phyloP scores from a whole-genome alignment of 257 asterid species.

The Echites panduratus region DNA sequence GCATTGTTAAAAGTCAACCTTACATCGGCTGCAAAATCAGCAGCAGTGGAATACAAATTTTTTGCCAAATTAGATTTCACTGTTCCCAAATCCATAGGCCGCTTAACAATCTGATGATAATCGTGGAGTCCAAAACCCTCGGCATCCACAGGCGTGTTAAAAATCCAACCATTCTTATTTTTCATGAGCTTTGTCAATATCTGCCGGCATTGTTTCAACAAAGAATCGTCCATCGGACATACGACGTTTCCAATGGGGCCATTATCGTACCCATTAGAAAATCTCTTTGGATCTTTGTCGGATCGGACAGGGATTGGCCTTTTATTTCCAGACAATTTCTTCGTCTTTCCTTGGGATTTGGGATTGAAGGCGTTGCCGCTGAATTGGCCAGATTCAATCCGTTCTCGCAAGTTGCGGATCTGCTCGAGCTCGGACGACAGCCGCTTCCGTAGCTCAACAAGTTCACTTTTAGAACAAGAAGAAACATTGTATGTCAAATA shows the following conservation, averaged over 20 bases:
- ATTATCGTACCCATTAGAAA: constrained; percentile 30
- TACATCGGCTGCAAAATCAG: constrained; percentile 72
- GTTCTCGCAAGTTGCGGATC: constrained; percentile 67
- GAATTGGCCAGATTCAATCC: constrained; percentile 62
- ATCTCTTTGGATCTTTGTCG: constrained; percentile 29
- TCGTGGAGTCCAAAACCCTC: constrained; percentile 63
- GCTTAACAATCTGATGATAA: constrained; percentile 77
- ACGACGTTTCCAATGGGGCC: constrained; percentile 16
- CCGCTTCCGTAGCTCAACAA: constrained; percentile 52
- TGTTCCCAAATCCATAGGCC: constrained; percentile 96
- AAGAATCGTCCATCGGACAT: constrained; percentile 29
- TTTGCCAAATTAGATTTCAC: constrained; percentile 60
- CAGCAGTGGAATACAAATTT: constrained; percentile 43
- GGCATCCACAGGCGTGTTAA: constrained; percentile 74
- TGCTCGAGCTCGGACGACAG: constrained; percentile 63
- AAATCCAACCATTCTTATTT: constrained; percentile 54
- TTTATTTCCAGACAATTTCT: constrained; percentile 46
- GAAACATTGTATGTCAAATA: constrained; percentile 46
- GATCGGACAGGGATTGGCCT: constrained; percentile 40
- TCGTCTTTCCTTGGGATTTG: constrained; percentile 47
- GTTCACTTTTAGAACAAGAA: constrained; percentile 50
- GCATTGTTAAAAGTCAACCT: constrained; percentile 89
- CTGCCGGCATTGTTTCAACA: constrained; percentile 67
- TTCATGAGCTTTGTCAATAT: constrained; percentile 61
- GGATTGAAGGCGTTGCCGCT: constrained; percentile 29